Evolutionary conservation across 1,139 yeast genomes (phyloP).

Genomic region (Suhomyces terraborum): DNA sequence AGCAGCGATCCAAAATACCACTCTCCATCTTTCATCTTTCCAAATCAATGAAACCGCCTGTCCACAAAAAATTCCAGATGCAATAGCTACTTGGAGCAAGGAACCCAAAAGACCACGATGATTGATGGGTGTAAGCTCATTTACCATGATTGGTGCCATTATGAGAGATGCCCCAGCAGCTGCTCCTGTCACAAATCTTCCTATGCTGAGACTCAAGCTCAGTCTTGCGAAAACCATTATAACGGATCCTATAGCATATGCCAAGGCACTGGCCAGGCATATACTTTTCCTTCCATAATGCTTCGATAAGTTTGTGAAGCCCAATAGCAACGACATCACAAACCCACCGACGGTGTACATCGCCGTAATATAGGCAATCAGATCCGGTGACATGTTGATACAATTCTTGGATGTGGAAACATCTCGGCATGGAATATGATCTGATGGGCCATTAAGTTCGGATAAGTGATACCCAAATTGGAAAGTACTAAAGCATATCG

Average conservation of each 20-base stretch:
- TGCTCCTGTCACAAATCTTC: constrained; percentile 37
- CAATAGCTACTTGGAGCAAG: constrained; percentile 39
- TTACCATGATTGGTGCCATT: constrained; percentile 41
- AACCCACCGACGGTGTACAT: constrained; percentile 44
- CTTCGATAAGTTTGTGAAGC: constrained; percentile 28
- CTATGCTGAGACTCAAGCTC: constrained; percentile 24
- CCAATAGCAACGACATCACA: constrained; percentile 34
- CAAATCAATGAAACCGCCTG: constrained; percentile 36
- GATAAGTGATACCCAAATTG: constrained; percentile 92
- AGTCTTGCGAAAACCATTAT: constrained; percentile 30
- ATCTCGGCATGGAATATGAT: constrained; percentile 52
- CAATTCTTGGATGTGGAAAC: constrained; percentile 29
- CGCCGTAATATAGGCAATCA: constrained; percentile 35
- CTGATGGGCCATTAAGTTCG: constrained; percentile 82
- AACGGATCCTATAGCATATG: constrained; percentile 31
- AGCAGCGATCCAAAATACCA: constrained; percentile 32
- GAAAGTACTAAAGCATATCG: constrained; percentile 71
- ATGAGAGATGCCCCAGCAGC: constrained; percentile 44
- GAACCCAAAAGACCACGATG: constrained; percentile 44
- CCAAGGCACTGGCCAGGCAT: constrained; percentile 28
- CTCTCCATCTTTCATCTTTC: constrained; percentile 42
- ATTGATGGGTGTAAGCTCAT: constrained; percentile 41
- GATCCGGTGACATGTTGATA: constrained; percentile 28
- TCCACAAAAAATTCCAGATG: constrained; percentile 37
- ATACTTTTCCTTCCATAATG: constrained; percentile 31